Evolutionary conservation across 306 rosid genomes (phyloP).

Genomic region (Prunus salicina): DNA sequence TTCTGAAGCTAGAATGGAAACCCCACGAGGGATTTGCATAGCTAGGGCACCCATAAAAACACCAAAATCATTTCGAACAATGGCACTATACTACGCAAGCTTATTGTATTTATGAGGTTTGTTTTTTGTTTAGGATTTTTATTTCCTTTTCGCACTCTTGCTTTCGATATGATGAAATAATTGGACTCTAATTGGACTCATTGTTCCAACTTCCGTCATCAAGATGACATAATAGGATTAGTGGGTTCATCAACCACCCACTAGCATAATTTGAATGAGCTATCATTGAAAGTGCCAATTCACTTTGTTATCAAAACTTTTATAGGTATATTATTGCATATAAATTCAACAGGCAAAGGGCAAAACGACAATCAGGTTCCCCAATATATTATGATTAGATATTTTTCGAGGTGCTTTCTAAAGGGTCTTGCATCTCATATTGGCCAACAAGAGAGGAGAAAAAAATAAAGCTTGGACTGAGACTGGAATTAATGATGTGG

Average conservation of each 20-base stretch:
- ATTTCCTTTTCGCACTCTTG: too few species aligned
- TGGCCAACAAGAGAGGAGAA: neutral
- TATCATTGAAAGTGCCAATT: neutral
- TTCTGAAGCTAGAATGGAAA: too few species aligned
- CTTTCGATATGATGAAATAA: too few species aligned
- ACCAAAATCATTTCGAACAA: too few species aligned
- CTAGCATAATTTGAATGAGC: neutral
- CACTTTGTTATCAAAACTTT: neutral
- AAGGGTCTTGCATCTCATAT: neutral
- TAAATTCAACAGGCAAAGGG: neutral
- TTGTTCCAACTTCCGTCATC: neutral
- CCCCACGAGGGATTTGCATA: too few species aligned
- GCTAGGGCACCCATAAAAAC: too few species aligned
- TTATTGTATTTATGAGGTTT: too few species aligned
- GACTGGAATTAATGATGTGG: neutral
- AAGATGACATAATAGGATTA: neutral
- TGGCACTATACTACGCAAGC: too few species aligned
- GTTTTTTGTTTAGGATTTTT: too few species aligned
- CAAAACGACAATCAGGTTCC: neutral
- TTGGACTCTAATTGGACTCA: too few species aligned
- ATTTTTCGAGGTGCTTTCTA: neutral
- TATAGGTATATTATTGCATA: neutral
- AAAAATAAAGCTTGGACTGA: neutral
- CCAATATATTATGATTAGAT: neutral
- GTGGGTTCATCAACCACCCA: neutral